Base-by-base conservation (phyloP, 345 rosid species). In the Eucalyptus regnans region DNA sequence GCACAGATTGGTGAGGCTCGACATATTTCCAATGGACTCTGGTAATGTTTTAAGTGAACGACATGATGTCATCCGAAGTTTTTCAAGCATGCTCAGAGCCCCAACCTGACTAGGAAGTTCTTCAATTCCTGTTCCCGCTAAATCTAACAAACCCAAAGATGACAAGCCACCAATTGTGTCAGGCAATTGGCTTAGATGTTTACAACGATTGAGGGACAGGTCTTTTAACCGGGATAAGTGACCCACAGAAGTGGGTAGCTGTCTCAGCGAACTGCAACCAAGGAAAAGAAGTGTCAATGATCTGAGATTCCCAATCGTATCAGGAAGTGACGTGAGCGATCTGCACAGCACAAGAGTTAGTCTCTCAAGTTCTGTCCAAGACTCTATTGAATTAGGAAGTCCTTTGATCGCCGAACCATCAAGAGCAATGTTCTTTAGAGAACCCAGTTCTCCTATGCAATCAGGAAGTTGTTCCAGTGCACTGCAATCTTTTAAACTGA, bases 241-340 rank as follows among this genome's bases (percentile, higher is more conserved):
- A 87, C 94, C 93, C 17, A 95, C 89, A 25, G 95, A 88, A 90
- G 88, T 33, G 7, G 95, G 96, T n/a, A 95, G 86, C 49, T 91
- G 91, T 44, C 86, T 88, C 79, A 95, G 89, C 44, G 91, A 88
- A 88, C 89, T 89, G 9, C 83, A 54, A 12, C 56, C 33, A 8
- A 92, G 56, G 3, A 46, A 54, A 76, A 94, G 33, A 51, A 85
- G 50, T 80, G 58, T 90, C 92, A 95, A 87, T 50, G 89, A 89
- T 76, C 86, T 90, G 86, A 95, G 93, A 89, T 86, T 85, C 49
- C 94, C 91, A 33, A 94, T 56, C 31, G 92, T 88, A 89, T 88
- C 90, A 43, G 96, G 94, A 89, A 95, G 89, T 81, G 88, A 3
- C 1, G 83, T 88, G 29, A 94, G 88, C 51, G 89, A 92, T 44